These are phyloP conservation scores for Penicillium sclerotigenum DNA, from an alignment of 2,329 filamentous ascomycete species.

Conservation along the genomic window DNA sequence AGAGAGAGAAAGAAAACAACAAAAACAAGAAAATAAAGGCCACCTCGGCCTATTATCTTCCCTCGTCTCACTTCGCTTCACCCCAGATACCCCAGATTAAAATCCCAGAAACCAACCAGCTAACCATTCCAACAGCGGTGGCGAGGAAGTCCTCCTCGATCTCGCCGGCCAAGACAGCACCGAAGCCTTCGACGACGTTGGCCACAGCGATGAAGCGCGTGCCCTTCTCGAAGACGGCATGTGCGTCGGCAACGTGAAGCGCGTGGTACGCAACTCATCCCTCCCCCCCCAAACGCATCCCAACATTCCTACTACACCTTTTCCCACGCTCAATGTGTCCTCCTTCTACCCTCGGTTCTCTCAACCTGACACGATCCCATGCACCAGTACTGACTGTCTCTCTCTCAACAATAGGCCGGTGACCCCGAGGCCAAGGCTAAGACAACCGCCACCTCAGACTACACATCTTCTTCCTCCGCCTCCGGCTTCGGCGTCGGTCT, in stretches of 20 bases:
- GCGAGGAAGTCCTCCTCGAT: conserved; percentile 96
- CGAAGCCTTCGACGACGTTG: conserved; percentile 98
- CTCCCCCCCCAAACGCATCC: background rate
- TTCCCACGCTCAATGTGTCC: background rate
- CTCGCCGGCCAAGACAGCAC: conserved; percentile 94
- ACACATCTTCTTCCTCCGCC: conserved; percentile 28
- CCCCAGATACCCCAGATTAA: background rate
- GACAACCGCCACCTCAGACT: conserved; percentile 48
- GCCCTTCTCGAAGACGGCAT: conserved; percentile 77
- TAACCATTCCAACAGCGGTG: conserved; percentile 63
- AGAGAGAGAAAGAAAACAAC: background rate
- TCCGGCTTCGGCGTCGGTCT: conserved; percentile 68
- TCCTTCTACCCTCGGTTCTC: background rate
- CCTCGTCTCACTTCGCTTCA: background rate
- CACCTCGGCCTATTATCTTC: background rate
- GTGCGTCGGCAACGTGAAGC: conserved; percentile 73
- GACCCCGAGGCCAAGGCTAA: conserved; percentile 71
- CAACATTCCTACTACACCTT: background rate
- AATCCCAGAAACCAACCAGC: background rate
- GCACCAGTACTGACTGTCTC: background rate
- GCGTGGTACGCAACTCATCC: conserved; percentile 61
- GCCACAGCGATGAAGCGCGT: conserved; percentile 96
- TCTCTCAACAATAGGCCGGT: conserved; percentile 52
- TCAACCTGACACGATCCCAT: background rate
- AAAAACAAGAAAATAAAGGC: background rate